phyloP scores from a whole-genome alignment of 345 rosid genomes.

The Jatropha curcas region DNA sequence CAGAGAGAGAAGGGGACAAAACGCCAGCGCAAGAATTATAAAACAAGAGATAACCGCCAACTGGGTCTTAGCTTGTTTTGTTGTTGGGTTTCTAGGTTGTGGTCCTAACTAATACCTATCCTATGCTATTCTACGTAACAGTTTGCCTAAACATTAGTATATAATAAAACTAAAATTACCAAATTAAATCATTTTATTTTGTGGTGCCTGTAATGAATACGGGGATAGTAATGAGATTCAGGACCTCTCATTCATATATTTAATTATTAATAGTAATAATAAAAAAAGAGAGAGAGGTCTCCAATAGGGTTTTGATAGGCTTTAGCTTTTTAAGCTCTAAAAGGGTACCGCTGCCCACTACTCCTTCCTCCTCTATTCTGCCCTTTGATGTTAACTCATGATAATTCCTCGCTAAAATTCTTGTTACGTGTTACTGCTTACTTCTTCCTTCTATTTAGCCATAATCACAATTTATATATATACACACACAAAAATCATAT shows the following conservation, averaged over 20 bases:
- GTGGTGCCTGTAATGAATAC: no score
- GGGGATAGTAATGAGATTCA: slow-evolving; percentile 4
- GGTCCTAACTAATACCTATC: slow-evolving; percentile 27
- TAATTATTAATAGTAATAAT: slow-evolving; percentile 32
- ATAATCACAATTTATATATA: neutral
- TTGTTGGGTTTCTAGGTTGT: slow-evolving; percentile 20
- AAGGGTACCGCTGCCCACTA: neutral
- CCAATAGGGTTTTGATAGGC: slow-evolving; percentile 33
- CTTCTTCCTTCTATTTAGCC: slow-evolving; percentile 24
- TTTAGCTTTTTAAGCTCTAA: slow-evolving; percentile 28
- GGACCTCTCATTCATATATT: slow-evolving; percentile 33
- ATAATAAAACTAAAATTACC: neutral
- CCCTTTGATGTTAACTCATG: slow-evolving; percentile 39
- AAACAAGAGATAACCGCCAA: slow-evolving; percentile 32
- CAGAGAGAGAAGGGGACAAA: slow-evolving; percentile 18
- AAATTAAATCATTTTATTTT: neutral
- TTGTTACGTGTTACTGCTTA: slow-evolving; percentile 27
- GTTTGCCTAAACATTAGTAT: neutral
- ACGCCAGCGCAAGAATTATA: slow-evolving; percentile 20
- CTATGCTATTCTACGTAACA: neutral
- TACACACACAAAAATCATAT: no score
- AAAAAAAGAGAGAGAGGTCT: slow-evolving; percentile 37
- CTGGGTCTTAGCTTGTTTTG: slow-evolving; percentile 18
- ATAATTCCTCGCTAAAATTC: slow-evolving; percentile 47
- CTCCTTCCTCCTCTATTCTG: neutral